Base-by-base conservation (phyloP, 2,329 filamentous ascomycete species). In the Talaromyces rugulosus region DNA sequence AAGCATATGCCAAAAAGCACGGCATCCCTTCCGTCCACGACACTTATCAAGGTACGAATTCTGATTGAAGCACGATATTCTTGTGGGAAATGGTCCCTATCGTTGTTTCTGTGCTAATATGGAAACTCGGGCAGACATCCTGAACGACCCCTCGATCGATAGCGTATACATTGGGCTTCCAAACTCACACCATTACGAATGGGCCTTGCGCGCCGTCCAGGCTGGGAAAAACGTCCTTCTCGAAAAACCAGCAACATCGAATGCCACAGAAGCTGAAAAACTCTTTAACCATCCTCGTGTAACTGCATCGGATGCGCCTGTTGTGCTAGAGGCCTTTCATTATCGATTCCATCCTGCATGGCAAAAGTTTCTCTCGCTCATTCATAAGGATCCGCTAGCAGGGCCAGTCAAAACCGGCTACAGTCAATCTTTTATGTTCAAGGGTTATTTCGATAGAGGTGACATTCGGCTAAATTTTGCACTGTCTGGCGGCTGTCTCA, bases 171-270 rank as follows among this genome's bases (percentile, higher is more conserved):
- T 85, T 61, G 76, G 81, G 6, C 73, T 85, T 1, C 70, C 71
- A n/a, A 76, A 77, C 58, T 65, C 64, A 4, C 64, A 69, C 12
- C 76, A 78, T 53, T 75, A 70, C 34, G 78, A 82, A 66, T 85
- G 81, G 80, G 75, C 82, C 8, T 65, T 81, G 16, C 78, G 78
- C 58, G 77, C 81, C 3, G 71, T 86, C 27, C 66, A 71, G 27
- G 78, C 78, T 3, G 80, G 81, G 4, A 85, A 85, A 65, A 82
- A 85, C 65, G 82, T 86, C 23, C 76, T 86, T 0, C 70, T 85
- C 2, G 83, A 85, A 68, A 85, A 85, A 68, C 83, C 83, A 0
- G 75, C 78, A 0, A 76, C 75, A n/a, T 76, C 75, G 30, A 85
- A 83, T 66, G 68, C 72, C 3, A 62, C 56, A 0, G 81, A 86